Percentiles rank a stretch among this genome's conserved stretches.
These are phyloP conservation scores for Ophiostoma quercus DNA, from an alignment of 2,329 filamentous ascomycete species.

Conservation along the genomic window DNA sequence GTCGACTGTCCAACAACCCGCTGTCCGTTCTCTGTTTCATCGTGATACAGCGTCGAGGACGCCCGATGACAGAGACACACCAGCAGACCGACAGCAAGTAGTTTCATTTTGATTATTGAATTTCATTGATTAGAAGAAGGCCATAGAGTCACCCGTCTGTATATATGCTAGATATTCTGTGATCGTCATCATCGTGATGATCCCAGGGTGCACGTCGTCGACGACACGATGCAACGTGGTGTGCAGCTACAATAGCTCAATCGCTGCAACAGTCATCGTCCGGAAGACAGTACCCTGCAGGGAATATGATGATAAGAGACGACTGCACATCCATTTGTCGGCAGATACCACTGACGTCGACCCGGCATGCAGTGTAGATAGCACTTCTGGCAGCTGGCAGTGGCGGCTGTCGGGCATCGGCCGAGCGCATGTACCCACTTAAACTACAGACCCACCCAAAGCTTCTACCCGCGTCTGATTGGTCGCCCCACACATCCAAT, in stretches of 20 bases:
- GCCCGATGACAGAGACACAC: background rate
- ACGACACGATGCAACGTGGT: background rate
- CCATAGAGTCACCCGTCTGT: background rate
- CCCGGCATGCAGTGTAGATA: background rate
- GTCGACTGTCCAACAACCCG: background rate
- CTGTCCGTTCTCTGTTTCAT: background rate
- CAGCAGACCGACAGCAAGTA: background rate
- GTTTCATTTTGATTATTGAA: background rate
- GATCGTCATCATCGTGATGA: background rate
- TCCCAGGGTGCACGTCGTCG: background rate
- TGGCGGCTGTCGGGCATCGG: background rate
- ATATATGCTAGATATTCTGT: background rate
- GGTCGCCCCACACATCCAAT: background rate
- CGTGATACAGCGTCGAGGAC: background rate
- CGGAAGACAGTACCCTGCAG: background rate
- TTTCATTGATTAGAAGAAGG: background rate
- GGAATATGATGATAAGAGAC: background rate
- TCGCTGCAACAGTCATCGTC: background rate
- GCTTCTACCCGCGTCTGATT: background rate
- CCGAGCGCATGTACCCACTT: background rate
- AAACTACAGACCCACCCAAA: background rate
- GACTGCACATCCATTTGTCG: background rate
- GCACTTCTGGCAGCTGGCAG: slow-evolving; percentile 3
- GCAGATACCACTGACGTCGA: background rate
- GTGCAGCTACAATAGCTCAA: background rate